Base-by-base conservation (phyloP, 371 early-diverging fungal species). In the Coemansia sp. region DNA sequence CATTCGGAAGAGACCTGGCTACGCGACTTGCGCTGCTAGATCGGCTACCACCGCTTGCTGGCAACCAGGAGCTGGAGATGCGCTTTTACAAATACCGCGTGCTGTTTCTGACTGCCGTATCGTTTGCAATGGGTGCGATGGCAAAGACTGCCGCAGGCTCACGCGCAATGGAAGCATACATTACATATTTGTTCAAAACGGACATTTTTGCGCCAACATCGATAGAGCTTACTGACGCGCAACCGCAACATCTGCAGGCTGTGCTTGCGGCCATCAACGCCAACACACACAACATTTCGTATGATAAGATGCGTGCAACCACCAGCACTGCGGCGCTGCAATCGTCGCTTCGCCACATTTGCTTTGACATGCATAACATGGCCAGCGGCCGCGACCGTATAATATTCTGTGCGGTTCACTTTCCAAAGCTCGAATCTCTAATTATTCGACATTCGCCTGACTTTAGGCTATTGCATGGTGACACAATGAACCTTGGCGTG, bases 351-450 rank as follows among this genome's bases (percentile, higher is more conserved):
- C 64, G 53, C 47, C 50, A n/a, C 11, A 53, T 76, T 27, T 47
- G 59, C 40, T 24, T 76, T 18, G 67, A 76, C 31, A 48, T 76
- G 72, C 68, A 58, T 55, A 67, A 55, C 37, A 71, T 76, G 76
- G 61, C 40, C 34, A 68, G 68, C 29, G 61, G 68, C 31, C 64
- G 68, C 21, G 48, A 61, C 14, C 60, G 59, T 10, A 67, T 67
- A 18, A 71, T 67, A 13, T 76, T 76, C 29, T 76, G 76, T 24
- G 72, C 76, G 6, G 72, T 59, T 2, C 76, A 76, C 51, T 76
- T 76, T 40, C 76, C 76, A 5, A 34, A 37, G 51, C 64, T 76
- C 10, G 76, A 67, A 39, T 71, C 76, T 21, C 68, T 76, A 34
- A 39, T 59, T 2, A 34, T 76, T 42, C 31, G 29, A 40, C 76